Evolutionary conservation across 2,329 filamentous ascomycete genomes (phyloP).

Genomic region (Calonectria pseudoturangicola): DNA sequence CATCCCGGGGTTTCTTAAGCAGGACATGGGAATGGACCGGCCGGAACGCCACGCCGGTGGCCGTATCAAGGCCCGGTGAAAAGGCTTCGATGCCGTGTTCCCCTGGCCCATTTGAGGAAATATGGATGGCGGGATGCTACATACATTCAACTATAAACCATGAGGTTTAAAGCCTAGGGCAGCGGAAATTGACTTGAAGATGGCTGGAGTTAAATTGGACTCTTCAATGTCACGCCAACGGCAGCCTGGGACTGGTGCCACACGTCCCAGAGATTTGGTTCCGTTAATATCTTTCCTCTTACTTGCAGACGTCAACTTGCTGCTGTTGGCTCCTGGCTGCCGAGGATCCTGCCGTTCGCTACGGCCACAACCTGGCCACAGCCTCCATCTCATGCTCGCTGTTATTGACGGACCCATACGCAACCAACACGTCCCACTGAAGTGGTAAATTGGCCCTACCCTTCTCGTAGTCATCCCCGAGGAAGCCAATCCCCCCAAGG

Average conservation of each 20-base stretch:
- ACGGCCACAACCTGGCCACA: slow-evolving; percentile 28
- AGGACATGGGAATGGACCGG: slow-evolving; percentile 13
- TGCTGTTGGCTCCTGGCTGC: slow-evolving; percentile 11
- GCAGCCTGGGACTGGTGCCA: not conserved
- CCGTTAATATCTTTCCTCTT: slow-evolving; percentile 1
- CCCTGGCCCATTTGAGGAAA: slow-evolving; percentile 4
- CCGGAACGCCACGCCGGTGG: slow-evolving; percentile 16
- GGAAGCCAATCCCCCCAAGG: slow-evolving; percentile 14
- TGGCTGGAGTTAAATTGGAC: slow-evolving; percentile 8
- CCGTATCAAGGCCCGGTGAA: not conserved
- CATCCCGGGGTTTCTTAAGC: slow-evolving; percentile 21
- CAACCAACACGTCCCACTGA: slow-evolving; percentile 32
- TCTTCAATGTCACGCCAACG: slow-evolving; percentile 17
- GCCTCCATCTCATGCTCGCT: slow-evolving; percentile 26
- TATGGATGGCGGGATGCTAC: slow-evolving; percentile 10
- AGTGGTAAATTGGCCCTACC: slow-evolving; percentile 37
- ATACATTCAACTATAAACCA: not conserved
- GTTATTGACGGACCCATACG: slow-evolving; percentile 25
- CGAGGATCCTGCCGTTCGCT: slow-evolving; percentile 30
- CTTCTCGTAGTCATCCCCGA: slow-evolving; percentile 35
- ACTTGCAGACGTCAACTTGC: slow-evolving; percentile 12
- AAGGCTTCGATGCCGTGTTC: slow-evolving; percentile 1
- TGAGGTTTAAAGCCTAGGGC: slow-evolving; percentile 11
- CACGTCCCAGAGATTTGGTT: slow-evolving; percentile 27
- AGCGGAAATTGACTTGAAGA: slow-evolving; percentile 17